Evolutionary conservation across 148 eudicot species (phyloP), one percentile per base, ranked within the genome.

Genomic region (Persicaria maculosa): DNA sequence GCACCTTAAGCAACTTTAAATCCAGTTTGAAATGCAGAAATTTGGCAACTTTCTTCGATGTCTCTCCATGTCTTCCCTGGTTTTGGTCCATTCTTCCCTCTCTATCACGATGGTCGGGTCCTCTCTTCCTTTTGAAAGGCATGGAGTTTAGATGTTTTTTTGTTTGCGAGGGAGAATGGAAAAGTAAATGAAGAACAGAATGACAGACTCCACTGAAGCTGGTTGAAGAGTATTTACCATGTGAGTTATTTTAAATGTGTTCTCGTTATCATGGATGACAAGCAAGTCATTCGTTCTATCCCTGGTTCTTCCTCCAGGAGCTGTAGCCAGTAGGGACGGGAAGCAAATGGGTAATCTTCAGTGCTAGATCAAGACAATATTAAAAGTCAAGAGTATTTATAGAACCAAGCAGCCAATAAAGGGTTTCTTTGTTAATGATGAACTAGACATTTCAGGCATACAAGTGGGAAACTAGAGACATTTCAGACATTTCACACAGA

Each of bases 31-130:
- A 61, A 87, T 78, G 74, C 77, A 86, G 78, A 91, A 94, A 79
- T 94, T 97, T 53, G 96, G 81, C 22, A 94, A 83, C 83, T 94
- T 94, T 7, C 90, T 83, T n/a, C 91, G 88, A 79, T 94, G 97
- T 80, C 81, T 87, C 76, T 94, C 98, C 98, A 94, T 90, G 72
- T 90, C 98, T 77, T 84, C 72, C 74, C 98, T 81, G 10, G 81
- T 79, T 77, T 76, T 84, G 15, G 79, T 73, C 98, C 98, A 94
- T 71, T 94, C 96, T 85, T 91, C 90, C 80, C 84, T 85, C 80
- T 88, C 88, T 67, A 94, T 88, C 68, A 95, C 86, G 86, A 0
- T 22, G 22, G 22, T 22, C 22, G 22, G 22, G 22, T 22, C 22
- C 22, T 22, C 22, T 22, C 22, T 79, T 94, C 86, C 25, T 79